Evolutionary conservation across 257 asterid species (phyloP).

Genomic region (Solanum gandarillasii): DNA sequence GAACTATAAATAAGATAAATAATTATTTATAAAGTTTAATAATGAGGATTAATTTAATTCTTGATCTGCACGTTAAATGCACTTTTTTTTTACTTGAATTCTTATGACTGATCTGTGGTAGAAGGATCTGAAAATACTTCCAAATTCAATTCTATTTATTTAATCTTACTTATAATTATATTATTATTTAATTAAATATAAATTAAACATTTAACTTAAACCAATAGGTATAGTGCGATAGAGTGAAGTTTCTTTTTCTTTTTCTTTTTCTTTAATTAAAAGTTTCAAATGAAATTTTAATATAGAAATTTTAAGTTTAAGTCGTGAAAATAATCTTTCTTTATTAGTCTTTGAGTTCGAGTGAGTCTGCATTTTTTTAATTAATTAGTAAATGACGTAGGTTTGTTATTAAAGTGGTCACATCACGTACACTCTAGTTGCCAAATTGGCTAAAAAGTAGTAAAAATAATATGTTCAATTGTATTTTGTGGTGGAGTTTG

Average conservation of each 20-base stretch:
- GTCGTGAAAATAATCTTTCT: background rate
- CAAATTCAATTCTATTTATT: background rate
- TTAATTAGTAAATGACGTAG: background rate
- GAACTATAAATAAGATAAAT: background rate
- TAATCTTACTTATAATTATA: background rate
- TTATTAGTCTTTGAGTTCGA: too few species aligned
- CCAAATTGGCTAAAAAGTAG: background rate
- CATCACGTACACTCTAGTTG: background rate
- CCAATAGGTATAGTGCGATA: background rate
- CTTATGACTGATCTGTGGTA: background rate
- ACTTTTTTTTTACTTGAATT: background rate
- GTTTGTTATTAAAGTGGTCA: background rate
- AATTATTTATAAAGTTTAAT: background rate
- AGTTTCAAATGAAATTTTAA: fast-evolving
- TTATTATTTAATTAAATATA: background rate
- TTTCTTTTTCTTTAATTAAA: background rate
- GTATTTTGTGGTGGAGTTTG: background rate
- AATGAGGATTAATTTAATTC: background rate
- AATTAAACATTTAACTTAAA: background rate
- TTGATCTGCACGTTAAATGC: background rate
- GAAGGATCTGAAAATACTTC: background rate
- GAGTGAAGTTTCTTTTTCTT: background rate
- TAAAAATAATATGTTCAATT: background rate
- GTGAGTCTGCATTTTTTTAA: background rate
- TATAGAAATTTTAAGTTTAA: background rate